Conservation (phyloP, 192 early-diverging fungal species). For the Martensiomyces pterosporus region DNA sequence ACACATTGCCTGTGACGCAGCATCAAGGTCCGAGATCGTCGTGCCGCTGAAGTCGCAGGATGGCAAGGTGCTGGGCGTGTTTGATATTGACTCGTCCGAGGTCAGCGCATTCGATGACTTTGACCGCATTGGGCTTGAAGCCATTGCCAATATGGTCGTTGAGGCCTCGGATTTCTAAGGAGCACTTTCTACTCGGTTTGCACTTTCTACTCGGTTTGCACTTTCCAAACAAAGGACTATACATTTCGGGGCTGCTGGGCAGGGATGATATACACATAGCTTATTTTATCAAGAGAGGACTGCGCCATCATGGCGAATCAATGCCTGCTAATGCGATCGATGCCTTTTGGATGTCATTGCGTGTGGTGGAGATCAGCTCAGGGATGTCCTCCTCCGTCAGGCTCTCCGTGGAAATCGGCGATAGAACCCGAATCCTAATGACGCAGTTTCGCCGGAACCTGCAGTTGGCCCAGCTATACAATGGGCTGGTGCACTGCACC, state of each 20-base stretch:
- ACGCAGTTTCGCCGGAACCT: constrained; percentile 39
- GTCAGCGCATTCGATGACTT: constrained; percentile 63
- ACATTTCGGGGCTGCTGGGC: too few species aligned
- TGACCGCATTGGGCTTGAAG: constrained; percentile 63
- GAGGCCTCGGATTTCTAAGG: constrained; percentile 43
- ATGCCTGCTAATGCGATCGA: constrained; percentile 20
- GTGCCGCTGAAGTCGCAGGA: constrained; percentile 61
- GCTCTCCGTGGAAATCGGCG: constrained; percentile 40
- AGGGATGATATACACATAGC: too few species aligned
- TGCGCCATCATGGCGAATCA: neutral
- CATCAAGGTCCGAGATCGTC: constrained; percentile 80
- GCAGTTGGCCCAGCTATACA: constrained; percentile 39
- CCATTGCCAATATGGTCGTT: constrained; percentile 57
- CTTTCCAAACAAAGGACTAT: too few species aligned
- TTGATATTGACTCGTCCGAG: constrained; percentile 67
- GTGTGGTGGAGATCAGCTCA: constrained; percentile 36
- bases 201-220: too few species aligned
- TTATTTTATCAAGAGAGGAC: constrained; percentile 1
- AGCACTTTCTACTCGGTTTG: too few species aligned
- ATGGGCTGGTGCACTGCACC: constrained; percentile 57
- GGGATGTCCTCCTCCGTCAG: constrained; percentile 48
- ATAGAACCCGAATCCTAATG: constrained; percentile 44
- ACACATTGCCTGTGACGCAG: constrained; percentile 91
- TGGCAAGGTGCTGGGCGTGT: constrained; percentile 57
- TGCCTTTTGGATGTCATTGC: constrained; percentile 38